These are phyloP conservation scores for Clarireedia paspali DNA, from an alignment of 2,329 filamentous ascomycete species.

Conservation along the genomic window DNA sequence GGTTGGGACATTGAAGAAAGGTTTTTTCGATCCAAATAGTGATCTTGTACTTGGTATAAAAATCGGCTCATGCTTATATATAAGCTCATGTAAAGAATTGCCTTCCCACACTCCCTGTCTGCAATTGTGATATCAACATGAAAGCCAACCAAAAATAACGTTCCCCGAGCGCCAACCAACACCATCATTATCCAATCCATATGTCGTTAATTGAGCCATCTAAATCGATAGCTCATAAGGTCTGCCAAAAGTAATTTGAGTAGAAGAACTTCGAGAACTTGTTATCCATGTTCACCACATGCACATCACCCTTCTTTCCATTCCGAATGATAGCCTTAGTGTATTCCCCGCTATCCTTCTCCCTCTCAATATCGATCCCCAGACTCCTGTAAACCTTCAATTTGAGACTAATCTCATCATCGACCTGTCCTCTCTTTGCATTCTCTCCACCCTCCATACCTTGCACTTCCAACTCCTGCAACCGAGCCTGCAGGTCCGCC, in stretches of 20 bases:
- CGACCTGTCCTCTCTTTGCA: slow-evolving; percentile 38
- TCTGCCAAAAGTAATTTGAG: slow-evolving; percentile 93
- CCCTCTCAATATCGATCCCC: slow-evolving; percentile 79
- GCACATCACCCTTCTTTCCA: slow-evolving; percentile 79
- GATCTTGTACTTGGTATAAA: too few relatives aligned
- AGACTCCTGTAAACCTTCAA: slow-evolving; percentile 87
- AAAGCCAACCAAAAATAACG: neutral
- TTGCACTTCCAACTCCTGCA: slow-evolving; percentile 80
- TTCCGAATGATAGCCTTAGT: slow-evolving; percentile 80
- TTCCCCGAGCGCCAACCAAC: neutral
- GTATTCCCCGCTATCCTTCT: slow-evolving; percentile 66
- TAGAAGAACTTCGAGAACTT: slow-evolving; percentile 91
- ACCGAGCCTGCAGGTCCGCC: slow-evolving; percentile 62
- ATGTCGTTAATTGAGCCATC: neutral
- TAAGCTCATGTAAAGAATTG: neutral
- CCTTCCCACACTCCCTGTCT: neutral
- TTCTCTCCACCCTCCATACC: slow-evolving; percentile 64
- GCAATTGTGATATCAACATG: slow-evolving; percentile 2
- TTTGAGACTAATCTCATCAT: slow-evolving; percentile 63
- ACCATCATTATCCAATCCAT: neutral
- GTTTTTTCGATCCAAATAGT: neutral
- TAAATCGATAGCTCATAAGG: slow-evolving; percentile 45
- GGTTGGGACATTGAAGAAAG: neutral
- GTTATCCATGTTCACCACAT: slow-evolving; percentile 88
- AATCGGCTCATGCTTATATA: too few relatives aligned